Conservation (phyloP, 2,329 filamentous ascomycete species). For the Tolypocladium ophioglossoides region DNA sequence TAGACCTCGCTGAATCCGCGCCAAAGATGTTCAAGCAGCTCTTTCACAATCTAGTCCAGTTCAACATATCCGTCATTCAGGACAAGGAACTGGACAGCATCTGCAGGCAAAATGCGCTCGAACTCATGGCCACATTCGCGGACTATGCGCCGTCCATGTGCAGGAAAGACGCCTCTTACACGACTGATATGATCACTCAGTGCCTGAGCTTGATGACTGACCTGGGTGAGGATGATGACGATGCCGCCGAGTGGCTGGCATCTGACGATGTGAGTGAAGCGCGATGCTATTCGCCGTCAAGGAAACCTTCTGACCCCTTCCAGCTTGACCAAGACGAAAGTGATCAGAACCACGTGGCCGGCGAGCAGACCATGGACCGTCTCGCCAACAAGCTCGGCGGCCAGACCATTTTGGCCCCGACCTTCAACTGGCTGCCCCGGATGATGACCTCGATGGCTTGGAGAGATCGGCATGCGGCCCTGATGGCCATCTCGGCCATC, state of each 20-base stretch:
- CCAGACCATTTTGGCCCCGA: slow-evolving; percentile 82
- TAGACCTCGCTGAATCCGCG: slow-evolving; percentile 87
- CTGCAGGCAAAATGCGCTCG: slow-evolving; percentile 86
- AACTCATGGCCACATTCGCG: slow-evolving; percentile 96
- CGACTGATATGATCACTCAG: slow-evolving; percentile 94
- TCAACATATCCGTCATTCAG: slow-evolving; percentile 86
- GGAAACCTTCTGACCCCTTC: slow-evolving; percentile 14
- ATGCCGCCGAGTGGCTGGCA: slow-evolving; percentile 85
- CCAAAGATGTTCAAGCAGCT: slow-evolving; percentile 95
- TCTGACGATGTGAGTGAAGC: slow-evolving; percentile 67
- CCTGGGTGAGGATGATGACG: slow-evolving; percentile 86
- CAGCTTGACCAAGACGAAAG: slow-evolving; percentile 91
- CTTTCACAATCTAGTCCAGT: slow-evolving; percentile 88
- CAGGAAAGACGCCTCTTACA: slow-evolving; percentile 86
- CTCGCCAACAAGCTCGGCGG: slow-evolving; percentile 95
- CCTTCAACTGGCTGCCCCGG: slow-evolving; percentile 90
- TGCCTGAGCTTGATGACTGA: slow-evolving; percentile 98
- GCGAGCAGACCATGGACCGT: slow-evolving; percentile 97
- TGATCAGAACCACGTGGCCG: slow-evolving; percentile 93
- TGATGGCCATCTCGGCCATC: slow-evolving; percentile 98
- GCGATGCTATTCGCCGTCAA: background rate
- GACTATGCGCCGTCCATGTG: slow-evolving; percentile 93
- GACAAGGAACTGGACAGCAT: slow-evolving; percentile 91
- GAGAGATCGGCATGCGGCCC: slow-evolving; percentile 88
- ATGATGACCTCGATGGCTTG: slow-evolving; percentile 96